A percentile compares a stretch with the other conserved stretches of the same genome.
Conservation (phyloP, 2,329 filamentous ascomycete genomes). For the Nigrograna mackinnonii region DNA sequence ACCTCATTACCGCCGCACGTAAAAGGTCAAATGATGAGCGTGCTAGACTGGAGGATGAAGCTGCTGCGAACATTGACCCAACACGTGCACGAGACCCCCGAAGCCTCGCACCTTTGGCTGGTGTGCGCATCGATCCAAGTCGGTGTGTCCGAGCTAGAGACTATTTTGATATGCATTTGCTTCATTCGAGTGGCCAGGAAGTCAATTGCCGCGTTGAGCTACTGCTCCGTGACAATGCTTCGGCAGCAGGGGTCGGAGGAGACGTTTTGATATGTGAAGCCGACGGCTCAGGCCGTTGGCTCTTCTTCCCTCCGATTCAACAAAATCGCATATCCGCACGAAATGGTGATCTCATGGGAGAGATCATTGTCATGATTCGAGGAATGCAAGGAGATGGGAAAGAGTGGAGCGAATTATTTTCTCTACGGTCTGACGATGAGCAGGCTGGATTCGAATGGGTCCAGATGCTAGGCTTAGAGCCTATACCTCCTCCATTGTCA, state of each 20-base stretch:
- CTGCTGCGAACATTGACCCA: constrained; percentile 80
- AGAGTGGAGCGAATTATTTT: constrained; percentile 84
- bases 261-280: constrained; percentile 93
- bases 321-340: constrained; percentile 76
- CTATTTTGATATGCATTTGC: constrained; percentile 81
- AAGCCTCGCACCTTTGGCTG: constrained; percentile 72
- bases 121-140: constrained; percentile 72
- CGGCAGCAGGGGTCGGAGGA: constrained; percentile 68
- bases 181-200: constrained; percentile 87
- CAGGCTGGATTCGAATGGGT: constrained; percentile 86
- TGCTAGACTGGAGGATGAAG: constrained; percentile 79
- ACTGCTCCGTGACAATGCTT: constrained; percentile 78
- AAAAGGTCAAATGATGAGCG: constrained; percentile 73
- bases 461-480: constrained; percentile 73
- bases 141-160: constrained; percentile 89
- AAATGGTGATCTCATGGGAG: constrained; percentile 69
- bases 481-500: constrained; percentile 62
- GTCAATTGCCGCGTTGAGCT: constrained; percentile 89
- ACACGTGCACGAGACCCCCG: constrained; percentile 78
- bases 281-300: constrained; percentile 75
- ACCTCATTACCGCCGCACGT: constrained; percentile 75
- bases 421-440: constrained; percentile 75
- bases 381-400: constrained; percentile 63
- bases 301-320: constrained; percentile 89
- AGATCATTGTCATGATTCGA: constrained; percentile 86